Percentiles rank a stretch among this genome's conserved stretches.
These are phyloP conservation scores for Saposhnikovia divaricata DNA, from an alignment of 129 eudicot species.

Conservation along the genomic window DNA sequence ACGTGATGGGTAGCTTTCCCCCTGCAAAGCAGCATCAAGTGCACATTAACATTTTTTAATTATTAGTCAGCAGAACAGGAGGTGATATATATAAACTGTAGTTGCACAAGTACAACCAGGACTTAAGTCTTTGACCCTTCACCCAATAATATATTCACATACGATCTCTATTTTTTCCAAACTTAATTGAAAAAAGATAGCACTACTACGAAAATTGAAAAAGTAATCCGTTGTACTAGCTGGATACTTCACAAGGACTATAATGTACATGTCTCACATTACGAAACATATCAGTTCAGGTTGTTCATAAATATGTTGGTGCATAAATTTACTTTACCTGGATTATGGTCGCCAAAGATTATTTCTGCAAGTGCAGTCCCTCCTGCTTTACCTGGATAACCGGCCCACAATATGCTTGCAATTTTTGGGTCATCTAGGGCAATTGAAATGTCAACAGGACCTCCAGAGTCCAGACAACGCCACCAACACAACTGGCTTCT, in stretches of 20 bases:
- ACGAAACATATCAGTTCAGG: background rate
- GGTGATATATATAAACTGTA: background rate
- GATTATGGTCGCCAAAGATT: too few relatives aligned
- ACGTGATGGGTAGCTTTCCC: constrained; percentile 5
- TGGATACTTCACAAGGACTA: background rate
- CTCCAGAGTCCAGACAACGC: too few relatives aligned
- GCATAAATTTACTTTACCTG: background rate
- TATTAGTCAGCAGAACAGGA: background rate
- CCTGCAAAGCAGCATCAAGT: constrained; percentile 1
- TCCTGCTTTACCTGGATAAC: too few relatives aligned
- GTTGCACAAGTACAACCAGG: background rate
- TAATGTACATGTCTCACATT: background rate
- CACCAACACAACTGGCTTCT: too few relatives aligned
- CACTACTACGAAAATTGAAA: background rate
- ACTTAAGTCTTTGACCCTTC: background rate
- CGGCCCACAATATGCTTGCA: too few relatives aligned
- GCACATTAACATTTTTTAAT: background rate
- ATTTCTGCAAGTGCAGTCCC: too few relatives aligned
- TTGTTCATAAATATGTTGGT: background rate
- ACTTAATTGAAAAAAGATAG: background rate
- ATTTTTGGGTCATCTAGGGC: too few relatives aligned
- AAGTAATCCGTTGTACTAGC: background rate
- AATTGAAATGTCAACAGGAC: too few relatives aligned
- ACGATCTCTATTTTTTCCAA: background rate
- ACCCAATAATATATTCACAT: background rate